Evolutionary conservation across 2,329 filamentous ascomycete genomes (phyloP).

Genomic region (Didymella lethalis): DNA sequence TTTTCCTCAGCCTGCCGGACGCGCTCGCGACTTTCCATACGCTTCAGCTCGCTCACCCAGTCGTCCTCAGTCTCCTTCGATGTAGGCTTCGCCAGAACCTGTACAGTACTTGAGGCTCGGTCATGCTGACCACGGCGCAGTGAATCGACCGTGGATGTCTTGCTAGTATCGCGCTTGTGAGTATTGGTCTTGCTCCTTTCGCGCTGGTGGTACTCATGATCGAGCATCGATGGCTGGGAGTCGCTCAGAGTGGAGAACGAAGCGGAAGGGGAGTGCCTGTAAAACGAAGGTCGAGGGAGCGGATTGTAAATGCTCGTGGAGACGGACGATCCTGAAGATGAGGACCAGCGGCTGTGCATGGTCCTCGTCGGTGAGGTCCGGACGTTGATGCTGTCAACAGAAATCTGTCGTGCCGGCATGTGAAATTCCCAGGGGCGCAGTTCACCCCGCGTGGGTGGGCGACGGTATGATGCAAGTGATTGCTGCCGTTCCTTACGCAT

Average conservation of each 20-base stretch:
- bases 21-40: conserved; percentile 23
- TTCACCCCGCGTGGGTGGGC: background rate
- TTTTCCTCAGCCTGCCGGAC: conserved; percentile 13
- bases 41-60: conserved; percentile 19
- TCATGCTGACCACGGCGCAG: background rate
- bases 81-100: background rate
- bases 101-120: background rate
- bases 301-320: background rate
- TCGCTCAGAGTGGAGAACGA: background rate
- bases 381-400: background rate
- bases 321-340: background rate
- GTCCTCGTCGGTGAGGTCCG: background rate
- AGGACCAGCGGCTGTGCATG: conserved; percentile 7
- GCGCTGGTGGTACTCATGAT: conserved; percentile 9
- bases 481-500: conserved; percentile 1
- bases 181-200: background rate
- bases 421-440: background rate
- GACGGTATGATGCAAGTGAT: background rate
- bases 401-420: background rate
- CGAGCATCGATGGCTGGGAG: background rate
- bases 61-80: conserved; percentile 9
- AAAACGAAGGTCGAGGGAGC: background rate
- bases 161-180: background rate
- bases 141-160: background rate
- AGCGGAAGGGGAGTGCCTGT: background rate